Base-by-base conservation (phyloP, 805 yeast species). In the Nakazawaea pomicola region DNA sequence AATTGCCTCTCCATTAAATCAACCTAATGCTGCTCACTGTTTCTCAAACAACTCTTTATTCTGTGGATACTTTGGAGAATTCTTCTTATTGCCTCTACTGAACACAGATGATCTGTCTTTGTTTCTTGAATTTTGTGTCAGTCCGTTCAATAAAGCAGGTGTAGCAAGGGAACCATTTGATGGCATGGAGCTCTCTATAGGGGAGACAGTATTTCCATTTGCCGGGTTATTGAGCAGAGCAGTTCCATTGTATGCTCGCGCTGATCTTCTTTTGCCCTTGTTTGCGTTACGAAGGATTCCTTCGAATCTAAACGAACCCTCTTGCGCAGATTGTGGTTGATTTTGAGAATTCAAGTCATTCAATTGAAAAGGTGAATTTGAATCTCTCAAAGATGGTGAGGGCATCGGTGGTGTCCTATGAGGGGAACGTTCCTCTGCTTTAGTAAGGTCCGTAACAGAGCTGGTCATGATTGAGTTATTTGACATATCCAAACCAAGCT, bases 301-400 rank as follows among this genome's bases (percentile, higher is more conserved):
- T 42, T 71, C 77, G 47, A 70, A 70, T 36, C 74, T 57, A 55
- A 72, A 70, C 24, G 64, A 51, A 24, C 70, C 71, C 19, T 70
- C 75, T 33, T 48, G 51, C 42, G 48, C 32, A 9, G 40, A 36
- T 16, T 50, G 52, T 30, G 47, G 44, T 12, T 51, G 48, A 10
- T 43, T 49, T 29, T 23, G 25, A 7, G 7, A 10, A 8, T 10
- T 23, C 9, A 17, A 20, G 16, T 40, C 27, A 52, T 43, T 4
- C 44, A 41, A 10, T 48, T 35, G 4, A 48, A 46, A 38, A 42
- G 41, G 35, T 6, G 24, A 29, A 18, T 43, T 25, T 15, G 29
- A 10, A 29, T 45, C 39, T 14, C 36, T 29, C 25, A 29, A 10
- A n/a, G 40, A 9, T 5, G 44, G 38, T 6, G 47, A 31, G 9